These are phyloP conservation scores for Hibiscus tridactylites DNA, from an alignment of 345 rosid genomes.

Conservation along the genomic window DNA sequence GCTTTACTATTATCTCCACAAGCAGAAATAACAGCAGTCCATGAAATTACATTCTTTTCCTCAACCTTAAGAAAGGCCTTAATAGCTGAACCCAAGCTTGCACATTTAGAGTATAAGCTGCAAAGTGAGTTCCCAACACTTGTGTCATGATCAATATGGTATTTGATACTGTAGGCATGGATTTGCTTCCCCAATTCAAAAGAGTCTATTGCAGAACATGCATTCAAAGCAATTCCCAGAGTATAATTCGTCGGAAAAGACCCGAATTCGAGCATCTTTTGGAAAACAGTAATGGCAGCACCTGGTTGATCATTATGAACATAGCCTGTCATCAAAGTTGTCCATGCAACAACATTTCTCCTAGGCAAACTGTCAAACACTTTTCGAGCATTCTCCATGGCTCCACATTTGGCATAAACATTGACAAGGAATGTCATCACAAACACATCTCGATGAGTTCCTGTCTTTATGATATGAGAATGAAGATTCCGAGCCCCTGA, in stretches of 20 bases:
- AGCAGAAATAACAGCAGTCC: slow-evolving; percentile 47
- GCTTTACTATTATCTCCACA: slow-evolving; percentile 36
- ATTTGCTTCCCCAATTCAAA: slow-evolving; percentile 39
- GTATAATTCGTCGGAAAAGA: slow-evolving; percentile 40
- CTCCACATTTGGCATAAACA: slow-evolving; percentile 45
- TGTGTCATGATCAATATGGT: slow-evolving; percentile 27
- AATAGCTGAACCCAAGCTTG: slow-evolving; percentile 29
- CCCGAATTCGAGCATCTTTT: slow-evolving; percentile 35
- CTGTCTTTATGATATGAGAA: slow-evolving; percentile 42
- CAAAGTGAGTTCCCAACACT: slow-evolving; percentile 61
- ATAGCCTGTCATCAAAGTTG: slow-evolving; percentile 37
- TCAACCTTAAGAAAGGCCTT: slow-evolving; percentile 30
- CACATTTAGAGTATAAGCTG: slow-evolving; percentile 43
- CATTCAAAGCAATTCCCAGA: slow-evolving; percentile 38
- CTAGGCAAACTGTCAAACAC: slow-evolving; percentile 28
- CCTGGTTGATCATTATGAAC: slow-evolving; percentile 39
- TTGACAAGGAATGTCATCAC: slow-evolving; percentile 37
- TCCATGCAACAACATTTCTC: slow-evolving; percentile 38
- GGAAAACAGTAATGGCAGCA: slow-evolving; percentile 29
- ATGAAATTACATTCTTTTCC: slow-evolving; percentile 46
- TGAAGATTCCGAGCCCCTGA: slow-evolving; percentile 28
- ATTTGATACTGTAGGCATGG: slow-evolving; percentile 44
- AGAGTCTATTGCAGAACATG: slow-evolving; percentile 32
- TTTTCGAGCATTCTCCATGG: slow-evolving; percentile 27
- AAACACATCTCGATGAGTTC: slow-evolving; percentile 27